These are phyloP conservation scores for Purpureocillium lavendulum DNA, from an alignment of 2,329 filamentous ascomycete genomes.

Conservation along the genomic window DNA sequence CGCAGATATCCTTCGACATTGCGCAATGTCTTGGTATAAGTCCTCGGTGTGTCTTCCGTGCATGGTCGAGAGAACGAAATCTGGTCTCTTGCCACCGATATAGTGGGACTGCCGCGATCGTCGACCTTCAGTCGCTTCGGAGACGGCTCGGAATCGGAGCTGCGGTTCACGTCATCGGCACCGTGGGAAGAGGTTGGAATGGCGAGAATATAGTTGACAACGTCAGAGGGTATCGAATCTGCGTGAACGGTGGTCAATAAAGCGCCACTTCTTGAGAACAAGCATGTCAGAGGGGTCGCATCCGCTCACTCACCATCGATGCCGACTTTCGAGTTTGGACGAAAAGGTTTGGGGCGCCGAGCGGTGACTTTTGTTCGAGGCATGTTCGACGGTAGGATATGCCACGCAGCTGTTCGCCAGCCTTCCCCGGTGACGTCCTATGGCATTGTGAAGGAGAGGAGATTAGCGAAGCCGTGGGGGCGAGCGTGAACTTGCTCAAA, in stretches of 20 bases:
- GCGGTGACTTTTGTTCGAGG: neutral
- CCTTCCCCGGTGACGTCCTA: too few relatives aligned
- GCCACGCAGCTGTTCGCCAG: neutral
- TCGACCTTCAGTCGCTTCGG: slow-evolving; percentile 22
- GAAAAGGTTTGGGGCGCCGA: neutral
- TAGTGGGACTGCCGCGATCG: slow-evolving; percentile 6
- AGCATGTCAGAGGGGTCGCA: too few relatives aligned
- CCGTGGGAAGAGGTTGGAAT: slow-evolving; percentile 10
- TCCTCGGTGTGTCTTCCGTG: slow-evolving; percentile 4
- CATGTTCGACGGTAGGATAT: neutral
- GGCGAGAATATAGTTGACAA: slow-evolving; percentile 13
- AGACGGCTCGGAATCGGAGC: slow-evolving; percentile 11
- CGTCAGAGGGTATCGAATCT: slow-evolving; percentile 16
- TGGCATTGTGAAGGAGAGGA: too few relatives aligned
- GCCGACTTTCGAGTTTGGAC: neutral
- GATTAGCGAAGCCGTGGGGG: neutral
- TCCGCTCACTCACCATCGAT: neutral
- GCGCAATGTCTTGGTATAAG: slow-evolving; percentile 5
- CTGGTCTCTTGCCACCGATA: slow-evolving; percentile 16
- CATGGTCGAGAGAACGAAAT: slow-evolving; percentile 19
- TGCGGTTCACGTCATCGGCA: slow-evolving; percentile 1
- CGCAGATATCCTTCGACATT: neutral
- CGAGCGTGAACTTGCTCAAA: neutral
- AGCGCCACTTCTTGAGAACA: too few relatives aligned
- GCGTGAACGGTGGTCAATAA: neutral